Base-by-base conservation (phyloP, 495 filamentous ascomycete species). In the Tetracladium setigerum region DNA sequence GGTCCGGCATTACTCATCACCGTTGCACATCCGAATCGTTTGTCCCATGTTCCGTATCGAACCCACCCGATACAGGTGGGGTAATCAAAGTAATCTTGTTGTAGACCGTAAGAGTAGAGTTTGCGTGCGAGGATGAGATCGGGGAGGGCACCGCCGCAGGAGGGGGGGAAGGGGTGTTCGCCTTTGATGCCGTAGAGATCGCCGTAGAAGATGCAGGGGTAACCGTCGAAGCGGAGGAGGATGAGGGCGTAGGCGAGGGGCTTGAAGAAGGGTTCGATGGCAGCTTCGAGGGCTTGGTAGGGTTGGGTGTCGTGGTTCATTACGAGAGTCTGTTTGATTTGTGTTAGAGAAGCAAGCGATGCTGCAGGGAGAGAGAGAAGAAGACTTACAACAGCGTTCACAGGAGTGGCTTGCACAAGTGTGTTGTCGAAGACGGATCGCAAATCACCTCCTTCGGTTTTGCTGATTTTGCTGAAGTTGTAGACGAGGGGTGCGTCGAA, bases 181-280 rank as follows among this genome's bases (percentile, higher is more conserved):
- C 64, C 74, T 52, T 49, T 70, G 49, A 83, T 79, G n/a, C 84
- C 83, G 58, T 86, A 88, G 9, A 88, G 53, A 52, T 89, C 84
- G 27, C 84, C 84, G 57, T 82, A 88, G 59, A 84, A 89, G 41
- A 86, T 53, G 52, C 82, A 87, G 0, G 84, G 84, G 47, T 81
- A 82, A 30, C 84, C 83, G 11, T 69, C 61, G 32, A 68, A 58
- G 17, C 82, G 79, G 15, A 87, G 75, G 13, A 88, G 77, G 46
- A 86, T 87, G 31, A 82, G 64, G 7, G 76, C 62, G 50, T 83
- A 79, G 24, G 77, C 76, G 10, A 81, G 61, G 2, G 77, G 70
- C 52, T 81, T 77, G 67, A 83, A 84, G 56, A 69, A 73, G 2
- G 63, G 55, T 6, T 70, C 61, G 8, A 84, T 68, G 5, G 68